A percentile compares a stretch with the other conserved stretches of the same genome.
Conservation (phyloP, 306 rosid species). For the Lablab purpureus region DNA sequence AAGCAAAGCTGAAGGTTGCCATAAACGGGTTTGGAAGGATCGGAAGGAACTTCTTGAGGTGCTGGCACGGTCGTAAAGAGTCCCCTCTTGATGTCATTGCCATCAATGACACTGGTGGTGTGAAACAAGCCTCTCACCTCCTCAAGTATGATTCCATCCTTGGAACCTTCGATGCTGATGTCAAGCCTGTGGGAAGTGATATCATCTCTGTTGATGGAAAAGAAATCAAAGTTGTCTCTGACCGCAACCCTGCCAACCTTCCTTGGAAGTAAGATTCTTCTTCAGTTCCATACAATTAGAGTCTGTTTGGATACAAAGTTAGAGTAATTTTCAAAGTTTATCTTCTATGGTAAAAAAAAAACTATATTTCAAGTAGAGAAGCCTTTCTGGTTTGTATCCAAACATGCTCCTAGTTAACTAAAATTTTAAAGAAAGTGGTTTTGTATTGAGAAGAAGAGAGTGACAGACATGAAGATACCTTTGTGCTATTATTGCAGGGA, state of each 20-base stretch:
- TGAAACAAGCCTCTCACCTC: conserved; percentile 98
- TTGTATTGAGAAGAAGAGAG: not conserved
- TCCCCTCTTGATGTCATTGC: conserved; percentile 94
- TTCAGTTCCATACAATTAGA: not conserved
- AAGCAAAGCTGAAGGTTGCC: conserved; percentile 93
- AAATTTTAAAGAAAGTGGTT: not conserved
- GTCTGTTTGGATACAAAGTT: too few relatives aligned
- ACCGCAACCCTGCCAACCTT: conserved; percentile 80
- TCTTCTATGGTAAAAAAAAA: too few relatives aligned
- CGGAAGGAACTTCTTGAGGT: conserved; percentile 95
- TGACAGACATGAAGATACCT: conserved; percentile 2
- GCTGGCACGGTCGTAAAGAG: conserved; percentile 98
- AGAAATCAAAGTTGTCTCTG: conserved; percentile 82
- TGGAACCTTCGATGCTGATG: conserved; percentile 93
- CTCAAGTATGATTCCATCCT: conserved; percentile 97
- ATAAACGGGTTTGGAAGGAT: conserved; percentile 96
- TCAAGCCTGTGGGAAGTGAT: conserved; percentile 74
- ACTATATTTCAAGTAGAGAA: too few relatives aligned
- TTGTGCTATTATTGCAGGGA: conserved; percentile 62
- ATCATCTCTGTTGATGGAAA: conserved; percentile 92
- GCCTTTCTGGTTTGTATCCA: too few relatives aligned
- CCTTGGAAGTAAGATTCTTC: conserved; percentile 86
- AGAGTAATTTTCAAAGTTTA: not conserved
- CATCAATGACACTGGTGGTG: conserved; percentile 95
- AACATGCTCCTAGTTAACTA: not conserved